These are phyloP conservation scores for Psophocarpus tetragonolobus DNA, from an alignment of 306 rosid genomes.

Conservation along the genomic window DNA sequence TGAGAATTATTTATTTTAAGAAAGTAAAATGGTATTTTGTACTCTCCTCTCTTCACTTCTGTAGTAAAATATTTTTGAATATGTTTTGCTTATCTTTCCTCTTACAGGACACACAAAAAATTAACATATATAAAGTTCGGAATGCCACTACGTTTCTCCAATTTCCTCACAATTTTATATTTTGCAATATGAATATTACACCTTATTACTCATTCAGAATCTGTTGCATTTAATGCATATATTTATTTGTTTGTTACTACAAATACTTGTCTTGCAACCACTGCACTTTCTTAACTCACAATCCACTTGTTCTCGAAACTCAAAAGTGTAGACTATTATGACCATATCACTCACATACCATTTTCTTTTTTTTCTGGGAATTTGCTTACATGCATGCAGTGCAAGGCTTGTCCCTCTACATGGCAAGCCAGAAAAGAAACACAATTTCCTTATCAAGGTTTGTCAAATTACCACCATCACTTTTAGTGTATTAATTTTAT, in stretches of 20 bases:
- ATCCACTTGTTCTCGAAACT: constrained; percentile 16
- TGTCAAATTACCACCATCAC: background rate
- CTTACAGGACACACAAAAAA: constrained; percentile 44
- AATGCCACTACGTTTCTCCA: constrained; percentile 40
- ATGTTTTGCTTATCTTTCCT: constrained; percentile 29
- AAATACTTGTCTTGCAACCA: constrained; percentile 16
- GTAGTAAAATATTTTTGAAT: constrained; percentile 39
- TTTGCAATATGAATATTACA: constrained; percentile 44
- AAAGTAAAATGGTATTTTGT: background rate
- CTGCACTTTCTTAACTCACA: too few relatives aligned
- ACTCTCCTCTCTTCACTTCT: background rate
- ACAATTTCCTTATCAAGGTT: constrained; percentile 42
- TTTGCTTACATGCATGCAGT: constrained; percentile 51
- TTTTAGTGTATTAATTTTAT: too few relatives aligned
- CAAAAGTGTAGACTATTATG: background rate
- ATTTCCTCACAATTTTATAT: constrained; percentile 47
- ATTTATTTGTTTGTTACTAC: constrained; percentile 19
- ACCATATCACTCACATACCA: constrained; percentile 49
- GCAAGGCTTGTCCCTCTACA: constrained; percentile 35
- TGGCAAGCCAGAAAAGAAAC: constrained; percentile 18
- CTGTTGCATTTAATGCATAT: constrained; percentile 53
- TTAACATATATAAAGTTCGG: constrained; percentile 29
- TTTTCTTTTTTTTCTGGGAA: constrained; percentile 47
- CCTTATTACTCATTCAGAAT: constrained; percentile 22
- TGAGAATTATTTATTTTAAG: too few relatives aligned